A percentile compares a stretch with the other conserved stretches of the same genome.
These are phyloP conservation scores for Backusella tarrabulga DNA, from an alignment of 192 early-diverging fungal genomes.

Conservation along the genomic window DNA sequence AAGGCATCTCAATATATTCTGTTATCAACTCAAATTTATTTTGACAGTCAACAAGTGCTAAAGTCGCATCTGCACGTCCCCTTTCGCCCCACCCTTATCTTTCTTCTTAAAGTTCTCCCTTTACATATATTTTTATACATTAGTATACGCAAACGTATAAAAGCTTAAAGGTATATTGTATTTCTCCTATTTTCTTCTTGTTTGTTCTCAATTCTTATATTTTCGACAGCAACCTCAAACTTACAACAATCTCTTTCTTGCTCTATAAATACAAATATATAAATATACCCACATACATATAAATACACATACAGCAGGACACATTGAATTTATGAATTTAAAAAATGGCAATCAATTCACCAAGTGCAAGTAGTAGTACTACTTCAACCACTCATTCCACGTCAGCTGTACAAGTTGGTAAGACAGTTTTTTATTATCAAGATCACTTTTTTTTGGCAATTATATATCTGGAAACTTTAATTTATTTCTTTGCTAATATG, in stretches of 20 bases:
- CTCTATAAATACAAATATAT: not conserved
- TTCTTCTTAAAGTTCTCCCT: not conserved
- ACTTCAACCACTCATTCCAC: not conserved
- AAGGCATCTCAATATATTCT: not conserved
- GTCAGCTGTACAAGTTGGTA: conserved; percentile 16
- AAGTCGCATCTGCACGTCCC: not conserved
- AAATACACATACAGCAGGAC: not conserved
- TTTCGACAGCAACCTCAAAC: not conserved
- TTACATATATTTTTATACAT: conserved; percentile 6
- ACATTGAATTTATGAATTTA: not conserved
- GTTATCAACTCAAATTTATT: not conserved
- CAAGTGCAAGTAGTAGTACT: conserved; percentile 1
- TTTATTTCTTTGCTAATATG: not conserved
- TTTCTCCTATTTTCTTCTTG: conserved; percentile 10
- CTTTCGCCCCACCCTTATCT: conserved; percentile 3
- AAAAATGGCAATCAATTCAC: conserved; percentile 6
- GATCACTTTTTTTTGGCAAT: not conserved
- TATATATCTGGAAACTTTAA: not conserved
- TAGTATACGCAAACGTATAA: not conserved
- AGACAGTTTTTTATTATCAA: not conserved
- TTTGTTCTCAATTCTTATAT: conserved; percentile 6
- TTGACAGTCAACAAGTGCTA: conserved; percentile 10
- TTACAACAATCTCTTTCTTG: not conserved
- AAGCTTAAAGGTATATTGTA: not conserved
- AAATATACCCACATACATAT: not conserved